Evolutionary conservation across 2,329 filamentous ascomycete genomes (phyloP).

Genomic region (Trichoderma sp.): DNA sequence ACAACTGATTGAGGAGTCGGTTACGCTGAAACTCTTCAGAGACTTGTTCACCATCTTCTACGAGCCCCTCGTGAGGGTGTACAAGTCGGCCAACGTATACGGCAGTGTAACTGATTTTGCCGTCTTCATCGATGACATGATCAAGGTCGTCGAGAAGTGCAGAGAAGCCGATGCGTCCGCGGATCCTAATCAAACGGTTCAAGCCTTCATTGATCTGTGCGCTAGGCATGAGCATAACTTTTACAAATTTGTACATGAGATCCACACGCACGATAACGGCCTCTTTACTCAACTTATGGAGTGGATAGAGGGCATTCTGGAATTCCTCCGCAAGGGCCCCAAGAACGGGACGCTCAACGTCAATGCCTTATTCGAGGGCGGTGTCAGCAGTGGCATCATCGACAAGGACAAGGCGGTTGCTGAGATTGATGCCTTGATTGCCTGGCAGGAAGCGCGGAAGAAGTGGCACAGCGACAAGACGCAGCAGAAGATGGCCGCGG

Average conservation of each 20-base stretch:
- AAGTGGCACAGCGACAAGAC: conserved; percentile 99
- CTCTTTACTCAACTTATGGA: conserved; percentile 95
- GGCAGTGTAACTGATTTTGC: conserved; percentile 97
- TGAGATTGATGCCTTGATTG: conserved; percentile 85
- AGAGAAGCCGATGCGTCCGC: conserved; percentile 81
- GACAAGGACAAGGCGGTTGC: conserved; percentile 72
- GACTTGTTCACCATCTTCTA: conserved; percentile 99
- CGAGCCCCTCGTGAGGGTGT: conserved; percentile 92
- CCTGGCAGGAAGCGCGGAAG: conserved; percentile 94
- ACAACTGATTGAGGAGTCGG: conserved; percentile 90
- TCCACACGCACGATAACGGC: conserved; percentile 94
- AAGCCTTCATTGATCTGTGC: conserved; percentile 96
- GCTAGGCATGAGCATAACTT: conserved; percentile 94
- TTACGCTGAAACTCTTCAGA: conserved; percentile 93
- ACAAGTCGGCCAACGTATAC: conserved; percentile 98
- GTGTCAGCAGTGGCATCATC: conserved; percentile 67
- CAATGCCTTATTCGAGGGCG: conserved; percentile 88
- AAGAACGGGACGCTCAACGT: conserved; percentile 87
- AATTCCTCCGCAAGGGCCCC: conserved; percentile 87
- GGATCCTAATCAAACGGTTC: conserved; percentile 97
- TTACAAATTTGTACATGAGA: conserved; percentile 98
- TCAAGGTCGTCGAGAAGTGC: conserved; percentile 70
- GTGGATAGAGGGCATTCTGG: conserved; percentile 94
- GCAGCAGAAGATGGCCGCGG: conserved; percentile 96
- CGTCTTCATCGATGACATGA: conserved; percentile 89